Evolutionary conservation across 2,329 filamentous ascomycete species (phyloP), one percentile per base, ranked within the genome.

Genomic region (Aspergillus carbonarius): DNA sequence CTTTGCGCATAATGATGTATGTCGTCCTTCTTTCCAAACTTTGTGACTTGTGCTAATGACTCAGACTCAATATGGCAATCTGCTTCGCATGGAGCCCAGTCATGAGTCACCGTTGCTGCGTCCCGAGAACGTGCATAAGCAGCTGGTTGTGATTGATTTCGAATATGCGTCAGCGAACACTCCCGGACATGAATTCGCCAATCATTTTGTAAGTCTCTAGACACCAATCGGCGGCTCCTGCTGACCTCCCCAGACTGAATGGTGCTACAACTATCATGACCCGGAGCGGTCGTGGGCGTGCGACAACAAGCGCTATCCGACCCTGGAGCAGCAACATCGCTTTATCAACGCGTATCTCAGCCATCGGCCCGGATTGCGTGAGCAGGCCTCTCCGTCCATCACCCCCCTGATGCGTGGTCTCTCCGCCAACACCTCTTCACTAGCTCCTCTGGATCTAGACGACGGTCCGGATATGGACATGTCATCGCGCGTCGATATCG

Each of bases 181-280:
- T 0, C 87, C 87, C 0, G 95, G 92, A 1, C 82, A 92, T 15
- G 95, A 99, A 75, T 98, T 99, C 72, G 95, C 92, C 58, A 99
- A 99, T 74, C 95, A 99, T 76, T 99, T 99, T 76, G 90, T 85
- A 76, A 77, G 82, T 73, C 15, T 30, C 17, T 13, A 6, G 1
- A 20, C 17, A 15, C 12, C 10, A 10, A n/a, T 5, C 23, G 13
- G 7, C 18, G n/a, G 12, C 27, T 3, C 9, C 34, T 37, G 32
- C 66, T 69, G 59, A 69, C 58, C 5, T 18, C 7, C 17, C 20
- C 54, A 85, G 83, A 86, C 91, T 1, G 95, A 99, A 77, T 99
- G 95, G 95, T 90, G 91, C 67, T 98, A 98, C 81, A 93, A 99
- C 76, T 99, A 99, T 76, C 93, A 97, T 72, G 88, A 95, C 71